Conservation (phyloP, 768 basidiomycete species). For the Hortiboletus flavorubellus region DNA sequence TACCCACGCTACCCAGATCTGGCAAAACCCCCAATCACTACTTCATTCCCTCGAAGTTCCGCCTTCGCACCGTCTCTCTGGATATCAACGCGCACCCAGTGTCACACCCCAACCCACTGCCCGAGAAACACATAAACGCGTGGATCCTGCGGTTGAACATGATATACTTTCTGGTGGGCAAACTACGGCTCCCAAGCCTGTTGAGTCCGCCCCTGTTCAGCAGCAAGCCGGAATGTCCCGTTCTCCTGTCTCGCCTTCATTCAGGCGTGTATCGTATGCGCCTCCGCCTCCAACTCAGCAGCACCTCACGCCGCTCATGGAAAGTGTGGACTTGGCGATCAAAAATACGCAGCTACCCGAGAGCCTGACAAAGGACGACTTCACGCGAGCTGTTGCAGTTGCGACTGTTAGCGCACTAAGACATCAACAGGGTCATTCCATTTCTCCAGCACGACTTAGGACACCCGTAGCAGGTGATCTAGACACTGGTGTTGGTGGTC, state of each 20-base stretch:
- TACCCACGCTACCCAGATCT: conserved; percentile 97
- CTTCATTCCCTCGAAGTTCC: conserved; percentile 64
- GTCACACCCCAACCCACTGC: conserved; percentile 6
- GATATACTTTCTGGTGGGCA: conserved; percentile 37
- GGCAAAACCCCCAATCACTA: conserved; percentile 94
- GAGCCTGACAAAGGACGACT: conserved; percentile 78
- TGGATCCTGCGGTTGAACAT: conserved; percentile 36
- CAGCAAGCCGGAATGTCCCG: conserved; percentile 17
- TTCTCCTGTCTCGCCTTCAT: conserved; percentile 41
- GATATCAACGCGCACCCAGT: conserved; percentile 54
- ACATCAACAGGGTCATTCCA: conserved; percentile 63
- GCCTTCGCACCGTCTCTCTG: conserved; percentile 49
- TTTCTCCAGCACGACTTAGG: conserved; percentile 47
- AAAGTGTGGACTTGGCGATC: conserved; percentile 75
- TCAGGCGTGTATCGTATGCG: conserved; percentile 59
- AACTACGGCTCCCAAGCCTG: conserved; percentile 33
- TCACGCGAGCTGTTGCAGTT: conserved; percentile 89
- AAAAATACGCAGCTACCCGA: conserved; percentile 58
- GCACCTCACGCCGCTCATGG: conserved; percentile 61
- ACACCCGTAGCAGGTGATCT: conserved; percentile 35
- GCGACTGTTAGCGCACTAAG: conserved; percentile 89
- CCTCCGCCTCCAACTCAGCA: conserved; percentile 31
- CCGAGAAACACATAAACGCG: conserved; percentile 42
- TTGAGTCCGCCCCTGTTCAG: conserved; percentile 18
- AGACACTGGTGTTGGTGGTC: conserved; percentile 51